Base-by-base conservation (phyloP, 2,329 filamentous ascomycete genomes). In the Verticillium nonalfalfae region DNA sequence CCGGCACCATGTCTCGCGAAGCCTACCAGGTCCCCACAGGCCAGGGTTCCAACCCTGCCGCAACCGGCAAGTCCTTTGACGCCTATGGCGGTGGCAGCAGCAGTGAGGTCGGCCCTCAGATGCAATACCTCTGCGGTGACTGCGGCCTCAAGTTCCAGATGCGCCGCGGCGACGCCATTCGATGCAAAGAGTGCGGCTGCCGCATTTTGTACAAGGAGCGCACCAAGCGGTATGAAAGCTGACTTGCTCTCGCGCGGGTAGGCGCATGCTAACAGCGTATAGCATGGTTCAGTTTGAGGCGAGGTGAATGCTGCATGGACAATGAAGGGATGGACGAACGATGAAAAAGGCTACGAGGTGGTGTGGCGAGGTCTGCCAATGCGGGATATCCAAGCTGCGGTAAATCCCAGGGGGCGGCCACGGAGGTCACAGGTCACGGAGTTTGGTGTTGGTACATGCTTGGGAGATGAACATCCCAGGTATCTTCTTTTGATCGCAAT, bases 231-330 rank as follows among this genome's bases (percentile, higher is more conserved):
- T 97, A 75, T 77, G 89, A 79, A 33, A 33, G 15, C 14, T 6
- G 13, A 11, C 31, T 11, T 11, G 33, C 6, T 34, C 13, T 7
- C 31, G 58, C 36, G 36, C 33, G 35, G 21, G 38, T 21, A 26
- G 39, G 15, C n/a, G 57, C 62, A 36, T 7, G 63, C 68, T 72
- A 60, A 73, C 61, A 26, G 18, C 62, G 14, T 52, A 60, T 68
- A 96, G 94, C 72, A 97, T 98, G 93, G 93, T 98, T 59, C 95
- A 99, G 79, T 98, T 99, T 72, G 93, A 99, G 81, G 95, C 95
- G 59, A 86, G 94, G 78, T 98, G 64, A 64, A 39, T 34, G 36
- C 9, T 36, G 35, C 13, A 36, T 36, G 35, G 35, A 36, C 26
- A 31, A 31, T 31, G 26, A 31, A 4, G 26, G 39, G 39, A 15